Base-by-base conservation (phyloP, 2,329 filamentous ascomycete genomes). In the Fusarium anguioides region DNA sequence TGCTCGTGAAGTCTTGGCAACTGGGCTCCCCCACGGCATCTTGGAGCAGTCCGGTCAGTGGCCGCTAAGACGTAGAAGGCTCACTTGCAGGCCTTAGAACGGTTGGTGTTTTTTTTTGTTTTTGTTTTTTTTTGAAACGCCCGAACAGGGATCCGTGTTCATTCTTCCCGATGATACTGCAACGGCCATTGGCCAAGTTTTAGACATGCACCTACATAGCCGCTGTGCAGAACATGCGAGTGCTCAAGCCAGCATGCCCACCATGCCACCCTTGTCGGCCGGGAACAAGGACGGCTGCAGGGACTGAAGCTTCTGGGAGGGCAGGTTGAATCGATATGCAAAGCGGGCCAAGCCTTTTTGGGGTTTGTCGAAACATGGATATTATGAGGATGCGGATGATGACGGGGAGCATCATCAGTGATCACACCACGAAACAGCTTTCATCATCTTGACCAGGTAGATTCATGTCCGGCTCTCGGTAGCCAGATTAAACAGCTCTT, bases 181-280 rank as follows among this genome's bases (percentile, higher is more conserved):
- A 61, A 31, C 55, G 59, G 40, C 70, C 50, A 79, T 79, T 79
- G 77, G 77, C 21, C 67, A 73, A 64, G 66, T 75, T 71, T 75
- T 72, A 75, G 72, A 76, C 72, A 68, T 71, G 68, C 70, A 72
- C 71, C 59, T 77, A 79, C 77, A 79, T 79, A 79, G 76, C 77
- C 78, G 78, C 77, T 79, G 74, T 78, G 77, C 76, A 77, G 76
- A 71, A 75, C 72, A 79, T 79, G 78, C 77, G 78, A 78, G 76
- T 78, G 76, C 75, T 78, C 76, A 75, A 76, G 71, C 76, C 75
- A 75, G 70, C 71, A 64, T 71, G 60, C 60, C 60, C 66, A 64
- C 64, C 62, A 68, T 61, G 57, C 62, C 60, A 75, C 50, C 71
- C 74, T 68, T 72, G 71, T 59, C 53, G 39, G 39, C 51, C 57